A percentile compares a stretch with the other conserved stretches of the same genome.
phyloP scores from a whole-genome alignment of 352 stramenopile species.

The Globisporangium splendens region DNA sequence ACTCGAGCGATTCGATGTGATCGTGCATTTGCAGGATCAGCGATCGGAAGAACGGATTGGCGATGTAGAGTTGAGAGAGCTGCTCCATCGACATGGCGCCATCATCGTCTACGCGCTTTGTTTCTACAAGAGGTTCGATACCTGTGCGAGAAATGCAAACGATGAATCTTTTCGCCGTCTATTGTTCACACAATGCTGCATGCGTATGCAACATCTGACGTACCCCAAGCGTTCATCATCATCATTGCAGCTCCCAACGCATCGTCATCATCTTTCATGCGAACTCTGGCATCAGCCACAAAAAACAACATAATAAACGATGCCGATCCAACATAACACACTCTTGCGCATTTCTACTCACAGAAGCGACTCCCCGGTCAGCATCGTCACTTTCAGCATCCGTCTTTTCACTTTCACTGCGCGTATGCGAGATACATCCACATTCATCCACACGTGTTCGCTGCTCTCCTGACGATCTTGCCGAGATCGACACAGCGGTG shows the following conservation, averaged over 20 bases:
- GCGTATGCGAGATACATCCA: slow-evolving; percentile 14
- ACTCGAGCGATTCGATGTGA: slow-evolving; percentile 22
- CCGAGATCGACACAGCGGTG: background rate
- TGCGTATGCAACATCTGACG: background rate
- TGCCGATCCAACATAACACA: too few species aligned
- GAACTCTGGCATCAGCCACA: slow-evolving; percentile 18
- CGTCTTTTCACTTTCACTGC: slow-evolving; percentile 29
- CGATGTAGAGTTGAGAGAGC: slow-evolving; percentile 28
- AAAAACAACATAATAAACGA: background rate
- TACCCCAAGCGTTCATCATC: slow-evolving; percentile 51
- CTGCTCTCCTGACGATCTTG: background rate
- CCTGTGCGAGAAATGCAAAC: slow-evolving; percentile 11
- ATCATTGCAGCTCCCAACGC: slow-evolving; percentile 24
- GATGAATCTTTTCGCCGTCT: background rate
- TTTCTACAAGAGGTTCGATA: slow-evolving; percentile 42
- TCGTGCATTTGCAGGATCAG: slow-evolving; percentile 36
- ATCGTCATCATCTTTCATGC: slow-evolving; percentile 19
- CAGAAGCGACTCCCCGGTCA: slow-evolving; percentile 21
- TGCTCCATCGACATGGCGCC: slow-evolving; percentile 13
- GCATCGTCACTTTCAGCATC: slow-evolving; percentile 23
- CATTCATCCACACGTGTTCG: slow-evolving; percentile 5
- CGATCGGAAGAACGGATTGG: slow-evolving; percentile 27
- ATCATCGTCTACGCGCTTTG: slow-evolving; percentile 5
- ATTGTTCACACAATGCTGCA: background rate
- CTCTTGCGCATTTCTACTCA: slow-evolving; percentile 13